Base-by-base conservation (phyloP, 164 flowering plant genomes). In the Magnolia officinalis region DNA sequence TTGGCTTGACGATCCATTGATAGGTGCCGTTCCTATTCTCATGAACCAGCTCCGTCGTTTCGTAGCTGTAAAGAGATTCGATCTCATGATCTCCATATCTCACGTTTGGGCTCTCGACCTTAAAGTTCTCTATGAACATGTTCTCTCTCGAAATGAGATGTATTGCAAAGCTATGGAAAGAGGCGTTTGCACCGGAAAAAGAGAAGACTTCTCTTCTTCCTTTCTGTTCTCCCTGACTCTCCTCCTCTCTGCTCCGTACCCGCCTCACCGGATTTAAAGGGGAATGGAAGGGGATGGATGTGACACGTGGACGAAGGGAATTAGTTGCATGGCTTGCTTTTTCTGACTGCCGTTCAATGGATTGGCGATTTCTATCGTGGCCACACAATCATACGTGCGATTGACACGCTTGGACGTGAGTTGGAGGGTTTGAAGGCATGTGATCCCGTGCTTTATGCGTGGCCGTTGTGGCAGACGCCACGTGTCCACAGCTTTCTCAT, bases 1-100 rank as follows among this genome's bases (percentile, higher is more conserved):
- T 96, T 74, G 99, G 99, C 83, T 88, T 94, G 55, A 96, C 98
- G 71, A 86, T 78, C 99, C 99, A 96, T 77, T 96, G 90, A 76
- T 91, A 92, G 19, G 83, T 74, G 0, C 98, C 98, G 75, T 93
- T 84, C 72, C 87, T 85, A 84, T 86, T 84, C 89, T 96, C 98
- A 78, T 94, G 97, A 75, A 91, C 92, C 72, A 96, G 90, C 82
- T 94, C 99, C 0, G 99, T 94, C 45, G 99, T 96, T 50, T 94
- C 90, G 72, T 96, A 96, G 67, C 81, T 76, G 81, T 94, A 96
- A 67, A 89, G 86, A 18, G 99, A 91, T 6, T 89, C 89, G 72
- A 96, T 91, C 88, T 88, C 98, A 68, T 63, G 50, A 18, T 96
- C 99, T 16, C 89, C 83, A 90, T 96, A 94, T 81, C 81, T 89